A percentile compares a stretch with the other conserved stretches of the same genome.
Conservation (phyloP, 495 filamentous ascomycete species). For the Penicilliopsis zonata region DNA sequence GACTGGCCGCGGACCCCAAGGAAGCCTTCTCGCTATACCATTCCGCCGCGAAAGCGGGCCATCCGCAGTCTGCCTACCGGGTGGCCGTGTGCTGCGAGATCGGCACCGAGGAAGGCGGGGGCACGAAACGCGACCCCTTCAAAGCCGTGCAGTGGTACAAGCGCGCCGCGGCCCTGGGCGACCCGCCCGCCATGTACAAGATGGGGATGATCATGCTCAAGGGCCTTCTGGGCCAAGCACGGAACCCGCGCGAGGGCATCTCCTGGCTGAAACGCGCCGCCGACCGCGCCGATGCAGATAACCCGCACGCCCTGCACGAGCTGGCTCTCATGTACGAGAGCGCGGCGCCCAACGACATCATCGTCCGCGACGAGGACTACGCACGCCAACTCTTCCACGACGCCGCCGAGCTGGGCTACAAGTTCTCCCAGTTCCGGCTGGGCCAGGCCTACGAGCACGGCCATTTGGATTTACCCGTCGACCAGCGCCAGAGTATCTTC, state of each 20-base stretch:
- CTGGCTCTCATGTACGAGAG: conserved; percentile 76
- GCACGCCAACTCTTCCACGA: conserved; percentile 69
- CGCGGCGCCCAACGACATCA: conserved; percentile 51
- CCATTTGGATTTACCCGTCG: conserved; percentile 65
- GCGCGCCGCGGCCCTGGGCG: conserved; percentile 77
- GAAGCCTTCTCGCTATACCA: conserved; percentile 91
- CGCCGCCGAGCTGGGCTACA: conserved; percentile 86
- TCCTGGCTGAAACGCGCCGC: conserved; percentile 89
- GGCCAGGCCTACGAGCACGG: conserved; percentile 88
- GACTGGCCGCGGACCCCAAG: conserved; percentile 65
- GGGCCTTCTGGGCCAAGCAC: conserved; percentile 82
- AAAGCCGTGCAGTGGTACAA: conserved; percentile 98
- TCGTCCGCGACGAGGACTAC: conserved; percentile 70
- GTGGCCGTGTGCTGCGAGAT: conserved; percentile 97
- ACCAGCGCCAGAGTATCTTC: conserved; percentile 70
- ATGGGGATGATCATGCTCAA: conserved; percentile 93
- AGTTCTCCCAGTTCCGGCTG: conserved; percentile 85
- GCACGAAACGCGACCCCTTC: conserved; percentile 76
- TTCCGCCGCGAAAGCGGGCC: conserved; percentile 78
- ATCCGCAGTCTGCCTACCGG: conserved; percentile 79
- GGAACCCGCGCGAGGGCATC: conserved; percentile 72
- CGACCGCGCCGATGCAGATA: conserved; percentile 75
- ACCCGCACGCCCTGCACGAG: conserved; percentile 93
- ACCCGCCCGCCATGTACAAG: conserved; percentile 94
- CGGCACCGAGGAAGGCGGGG: conserved; percentile 85